phyloP scores from a whole-genome alignment of 163 green algal species.

The Chloromonas sp. region DNA sequence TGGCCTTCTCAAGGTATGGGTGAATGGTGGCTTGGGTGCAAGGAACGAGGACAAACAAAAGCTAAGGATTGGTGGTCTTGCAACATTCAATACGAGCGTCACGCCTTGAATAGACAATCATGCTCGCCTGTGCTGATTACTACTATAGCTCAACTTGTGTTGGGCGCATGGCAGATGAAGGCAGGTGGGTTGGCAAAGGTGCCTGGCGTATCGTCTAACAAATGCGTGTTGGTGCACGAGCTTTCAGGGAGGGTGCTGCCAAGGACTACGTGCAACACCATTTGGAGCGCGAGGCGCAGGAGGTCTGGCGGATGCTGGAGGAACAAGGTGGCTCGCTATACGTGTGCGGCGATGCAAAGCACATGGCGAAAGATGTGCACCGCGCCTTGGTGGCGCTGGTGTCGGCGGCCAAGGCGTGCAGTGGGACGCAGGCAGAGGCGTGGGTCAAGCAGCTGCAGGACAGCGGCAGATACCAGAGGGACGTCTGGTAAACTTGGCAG shows the following conservation, averaged over 20 bases:
- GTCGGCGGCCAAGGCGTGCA: conserved; percentile 33
- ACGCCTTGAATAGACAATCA: too few relatives aligned
- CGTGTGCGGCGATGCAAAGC: conserved; percentile 91
- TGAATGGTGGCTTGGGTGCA: too few relatives aligned
- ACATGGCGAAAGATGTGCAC: conserved; percentile 97
- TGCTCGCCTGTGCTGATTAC: too few relatives aligned
- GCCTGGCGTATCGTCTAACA: too few relatives aligned
- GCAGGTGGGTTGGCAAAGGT: too few relatives aligned
- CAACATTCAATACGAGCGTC: too few relatives aligned
- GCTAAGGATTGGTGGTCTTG: too few relatives aligned
- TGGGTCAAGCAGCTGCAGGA: conserved; percentile 64
- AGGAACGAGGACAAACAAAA: too few relatives aligned
- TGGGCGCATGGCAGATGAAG: too few relatives aligned
- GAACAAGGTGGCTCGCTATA: conserved; percentile 64
- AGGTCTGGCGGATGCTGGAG: conserved; percentile 63
- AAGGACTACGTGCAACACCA: conserved; percentile 82
- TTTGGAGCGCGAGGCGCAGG: conserved; percentile 41
- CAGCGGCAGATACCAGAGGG: conserved; percentile 65
- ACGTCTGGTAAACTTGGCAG: conserved; percentile 70
- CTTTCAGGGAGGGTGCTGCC: conserved; percentile 26
- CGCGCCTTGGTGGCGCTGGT: conserved; percentile 70
- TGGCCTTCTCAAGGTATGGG: conserved; percentile 60
- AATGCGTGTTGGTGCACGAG: too few relatives aligned
- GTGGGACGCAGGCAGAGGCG: conserved; percentile 41
- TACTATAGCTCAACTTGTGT: too few relatives aligned